These are phyloP conservation scores for Penicillium corylophilum DNA, from an alignment of 2,329 filamentous ascomycete genomes.

Conservation along the genomic window DNA sequence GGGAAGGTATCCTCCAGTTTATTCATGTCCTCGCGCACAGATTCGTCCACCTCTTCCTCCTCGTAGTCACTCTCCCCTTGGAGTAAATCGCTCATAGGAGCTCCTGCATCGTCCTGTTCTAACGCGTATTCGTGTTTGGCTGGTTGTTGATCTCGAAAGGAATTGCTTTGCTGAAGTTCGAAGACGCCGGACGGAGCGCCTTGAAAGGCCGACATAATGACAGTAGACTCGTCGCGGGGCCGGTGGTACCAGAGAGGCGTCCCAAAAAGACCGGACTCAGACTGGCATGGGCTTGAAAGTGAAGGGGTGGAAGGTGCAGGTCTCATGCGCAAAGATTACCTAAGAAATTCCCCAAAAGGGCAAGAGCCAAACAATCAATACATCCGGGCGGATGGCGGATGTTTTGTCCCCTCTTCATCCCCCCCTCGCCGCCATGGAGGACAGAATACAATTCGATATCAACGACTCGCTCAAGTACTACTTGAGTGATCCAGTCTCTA, in stretches of 20 bases:
- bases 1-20: conserved; percentile 79
- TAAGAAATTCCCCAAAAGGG: conserved; percentile 20
- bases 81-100: conserved; percentile 16
- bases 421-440: conserved; percentile 57
- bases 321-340: conserved; percentile 2
- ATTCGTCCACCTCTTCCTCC: conserved; percentile 45
- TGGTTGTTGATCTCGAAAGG: conserved; percentile 12
- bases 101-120: conserved; percentile 14
- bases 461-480: conserved; percentile 96
- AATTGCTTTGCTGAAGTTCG: conserved; percentile 22
- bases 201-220: conserved; percentile 28
- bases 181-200: conserved; percentile 25
- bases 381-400: conserved; percentile 5
- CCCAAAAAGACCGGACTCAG: background rate
- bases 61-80: conserved; percentile 28
- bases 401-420: conserved; percentile 15
- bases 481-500: conserved; percentile 83
- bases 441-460: conserved; percentile 79
- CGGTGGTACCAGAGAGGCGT: background rate
- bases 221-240: background rate
- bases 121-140: conserved; percentile 15
- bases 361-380: conserved; percentile 33
- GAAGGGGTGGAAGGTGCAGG: background rate
- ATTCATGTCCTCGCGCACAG: conserved; percentile 80
- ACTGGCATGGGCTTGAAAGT: background rate